Evolutionary conservation across 2,329 filamentous ascomycete genomes (phyloP).

Genomic region (Phoma herbarum): DNA sequence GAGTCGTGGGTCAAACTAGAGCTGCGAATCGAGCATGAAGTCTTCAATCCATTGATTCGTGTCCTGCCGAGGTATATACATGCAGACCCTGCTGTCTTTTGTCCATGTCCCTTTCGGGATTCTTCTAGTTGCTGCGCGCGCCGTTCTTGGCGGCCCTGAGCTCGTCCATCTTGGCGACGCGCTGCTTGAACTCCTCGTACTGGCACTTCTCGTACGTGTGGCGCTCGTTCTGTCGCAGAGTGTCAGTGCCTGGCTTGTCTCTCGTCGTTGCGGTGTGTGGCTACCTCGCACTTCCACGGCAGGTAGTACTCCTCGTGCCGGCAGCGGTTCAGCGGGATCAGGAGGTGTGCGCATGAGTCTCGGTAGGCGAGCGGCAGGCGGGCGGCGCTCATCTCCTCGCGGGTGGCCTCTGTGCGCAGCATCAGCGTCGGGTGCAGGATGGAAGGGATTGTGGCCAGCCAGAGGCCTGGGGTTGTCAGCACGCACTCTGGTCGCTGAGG

Average conservation of each 20-base stretch:
- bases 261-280: slow-evolving; percentile 30
- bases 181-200: slow-evolving; percentile 98
- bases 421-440: slow-evolving; percentile 18
- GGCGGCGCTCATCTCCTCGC: slow-evolving; percentile 93
- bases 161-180: slow-evolving; percentile 98
- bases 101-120: slow-evolving; percentile 1
- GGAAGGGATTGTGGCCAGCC: slow-evolving; percentile 20
- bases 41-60: slow-evolving; percentile 1
- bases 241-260: slow-evolving; percentile 24
- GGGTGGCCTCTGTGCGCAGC: slow-evolving; percentile 71
- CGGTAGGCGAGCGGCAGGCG: slow-evolving; percentile 88
- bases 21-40: neutral
- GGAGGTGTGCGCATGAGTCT: slow-evolving; percentile 92
- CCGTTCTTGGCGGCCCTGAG: slow-evolving; percentile 85
- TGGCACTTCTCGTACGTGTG: slow-evolving; percentile 99
- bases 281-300: slow-evolving; percentile 97
- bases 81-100: slow-evolving; percentile 20
- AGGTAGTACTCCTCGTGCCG: slow-evolving; percentile 91
- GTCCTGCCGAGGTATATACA: slow-evolving; percentile 46
- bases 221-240: slow-evolving; percentile 77
- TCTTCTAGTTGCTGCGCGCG: slow-evolving; percentile 77
- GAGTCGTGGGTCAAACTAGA: neutral
- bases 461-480: slow-evolving; percentile 26
- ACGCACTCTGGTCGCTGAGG: slow-evolving; percentile 50
- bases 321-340: slow-evolving; percentile 96